phyloP scores from a whole-genome alignment of 2,329 filamentous ascomycete species.

The Talaromyces sp. region DNA sequence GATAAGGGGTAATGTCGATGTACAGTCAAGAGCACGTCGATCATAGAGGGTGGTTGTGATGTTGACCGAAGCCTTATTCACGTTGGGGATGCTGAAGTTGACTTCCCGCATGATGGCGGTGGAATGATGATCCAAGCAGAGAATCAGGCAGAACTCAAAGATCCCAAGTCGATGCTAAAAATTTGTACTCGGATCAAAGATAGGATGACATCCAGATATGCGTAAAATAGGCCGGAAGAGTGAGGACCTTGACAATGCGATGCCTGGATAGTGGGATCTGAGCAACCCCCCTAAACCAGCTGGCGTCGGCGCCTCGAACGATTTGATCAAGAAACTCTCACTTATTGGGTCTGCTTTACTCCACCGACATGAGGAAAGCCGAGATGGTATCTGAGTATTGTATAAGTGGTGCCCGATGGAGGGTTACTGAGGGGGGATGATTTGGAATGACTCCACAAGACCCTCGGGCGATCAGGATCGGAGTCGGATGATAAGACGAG shows the following conservation, averaged over 20 bases:
- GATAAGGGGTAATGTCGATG: constrained; percentile 93
- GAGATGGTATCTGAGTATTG: constrained; percentile 1
- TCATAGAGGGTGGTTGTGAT: constrained; percentile 99
- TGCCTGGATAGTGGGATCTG: constrained; percentile 13
- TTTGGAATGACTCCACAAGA: constrained; percentile 18
- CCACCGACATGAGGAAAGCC: constrained; percentile 24
- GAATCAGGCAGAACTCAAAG: background rate
- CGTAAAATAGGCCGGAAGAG: constrained; percentile 9
- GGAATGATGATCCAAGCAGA: background rate
- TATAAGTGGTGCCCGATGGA: constrained; percentile 12
- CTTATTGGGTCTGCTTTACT: constrained; percentile 9
- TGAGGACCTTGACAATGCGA: constrained; percentile 24
- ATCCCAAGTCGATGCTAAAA: background rate
- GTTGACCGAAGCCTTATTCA: constrained; percentile 98
- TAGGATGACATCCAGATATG: constrained; percentile 10
- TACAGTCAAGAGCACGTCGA: constrained; percentile 95
- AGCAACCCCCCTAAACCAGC: constrained; percentile 22
- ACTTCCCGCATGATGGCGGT: constrained; percentile 88
- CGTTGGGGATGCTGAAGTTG: constrained; percentile 98
- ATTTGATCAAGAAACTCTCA: constrained; percentile 13
- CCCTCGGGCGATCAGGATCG: background rate
- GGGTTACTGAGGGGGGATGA: constrained; percentile 7
- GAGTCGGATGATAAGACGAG: background rate
- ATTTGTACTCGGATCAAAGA: background rate
- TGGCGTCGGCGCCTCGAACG: constrained; percentile 15